These are phyloP conservation scores for carrot (Daucus carota) DNA, from an alignment of 129 eudicot species.

Conservation along the genomic window DNA sequence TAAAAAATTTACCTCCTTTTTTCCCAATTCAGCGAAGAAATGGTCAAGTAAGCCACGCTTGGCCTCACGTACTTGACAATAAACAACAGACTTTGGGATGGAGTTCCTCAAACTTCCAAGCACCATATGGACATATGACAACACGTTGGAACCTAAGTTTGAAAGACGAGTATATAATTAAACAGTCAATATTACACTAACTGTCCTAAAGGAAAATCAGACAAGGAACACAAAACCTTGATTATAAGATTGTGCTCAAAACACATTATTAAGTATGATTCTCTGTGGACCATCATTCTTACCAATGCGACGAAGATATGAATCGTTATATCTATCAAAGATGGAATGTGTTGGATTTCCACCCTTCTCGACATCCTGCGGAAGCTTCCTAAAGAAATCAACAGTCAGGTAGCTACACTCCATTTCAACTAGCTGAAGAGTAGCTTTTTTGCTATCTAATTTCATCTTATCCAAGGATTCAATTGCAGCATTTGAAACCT, in stretches of 20 bases:
- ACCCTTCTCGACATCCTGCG: constrained; percentile 92
- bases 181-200: not conserved
- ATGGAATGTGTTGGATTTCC: constrained; percentile 95
- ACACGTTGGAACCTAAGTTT: constrained; percentile 59
- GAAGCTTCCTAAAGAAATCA: constrained; percentile 94
- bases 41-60: constrained; percentile 80
- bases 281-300: constrained; percentile 6
- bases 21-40: constrained; percentile 86
- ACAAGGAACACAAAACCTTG: not conserved
- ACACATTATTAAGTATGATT: not conserved
- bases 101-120: constrained; percentile 75
- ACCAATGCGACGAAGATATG: constrained; percentile 91
- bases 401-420: constrained; percentile 85
- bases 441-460: constrained; percentile 79
- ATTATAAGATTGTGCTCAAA: not conserved
- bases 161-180: not conserved
- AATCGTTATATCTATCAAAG: constrained; percentile 81
- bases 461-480: constrained; percentile 84
- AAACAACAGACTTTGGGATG: constrained; percentile 85
- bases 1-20: constrained; percentile 72
- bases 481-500: constrained; percentile 63
- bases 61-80: constrained; percentile 98
- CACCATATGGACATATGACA: constrained; percentile 89
- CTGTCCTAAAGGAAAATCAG: not conserved
- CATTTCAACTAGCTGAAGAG: constrained; percentile 91